Base-by-base conservation (phyloP, 179 eudicot species). In the Carnegiea gigantea region DNA sequence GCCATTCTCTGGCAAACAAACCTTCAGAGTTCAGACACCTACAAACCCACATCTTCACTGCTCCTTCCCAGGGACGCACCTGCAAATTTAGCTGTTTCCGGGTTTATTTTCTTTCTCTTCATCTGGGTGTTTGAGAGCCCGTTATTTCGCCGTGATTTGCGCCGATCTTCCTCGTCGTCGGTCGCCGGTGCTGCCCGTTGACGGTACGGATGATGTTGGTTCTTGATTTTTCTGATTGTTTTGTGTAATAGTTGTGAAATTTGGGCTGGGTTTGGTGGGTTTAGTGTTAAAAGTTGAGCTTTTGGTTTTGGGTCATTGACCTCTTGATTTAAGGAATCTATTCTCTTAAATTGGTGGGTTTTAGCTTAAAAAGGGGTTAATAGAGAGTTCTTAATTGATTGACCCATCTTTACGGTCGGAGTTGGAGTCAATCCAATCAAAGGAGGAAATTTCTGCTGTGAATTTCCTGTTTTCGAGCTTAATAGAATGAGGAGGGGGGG, bases 141-240 rank as follows among this genome's bases (percentile, higher is more conserved):
- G 2, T 70, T 15, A 36, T 33, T 70, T 70, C 46, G 43, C 73
- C 73, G 44, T 6, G 73, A 70, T 36, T 70, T 70, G 17, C 46
- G n/a, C 73, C 73, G 73, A 70, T 70, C 73, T 36, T 70, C 68
- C 68, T 62, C 68, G 18, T 28, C 68, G 68, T 28, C 68, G 46
- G 44, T 17, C 72, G 20, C 72, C 72, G 72, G 72, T 15, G 44
- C n/a, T 36, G 23, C 71, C 13, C n/a, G 73, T 70, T 9, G 46
- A 17, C 73, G 44, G 73, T 70, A 70, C 73, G 73, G 73, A 70
- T 70, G 46, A 30, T 70, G 73, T 70, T 33, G 14, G 73, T 70
- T 36, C 9, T 21, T 20, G 73, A 70, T 70, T 70, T 14, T 70
- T 36, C 73, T 8, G 73, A 70, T 18, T 70, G 4, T 70, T 15